Conservation (phyloP, 2,329 filamentous ascomycete genomes). For the Kalaharituber pfeilii region DNA sequence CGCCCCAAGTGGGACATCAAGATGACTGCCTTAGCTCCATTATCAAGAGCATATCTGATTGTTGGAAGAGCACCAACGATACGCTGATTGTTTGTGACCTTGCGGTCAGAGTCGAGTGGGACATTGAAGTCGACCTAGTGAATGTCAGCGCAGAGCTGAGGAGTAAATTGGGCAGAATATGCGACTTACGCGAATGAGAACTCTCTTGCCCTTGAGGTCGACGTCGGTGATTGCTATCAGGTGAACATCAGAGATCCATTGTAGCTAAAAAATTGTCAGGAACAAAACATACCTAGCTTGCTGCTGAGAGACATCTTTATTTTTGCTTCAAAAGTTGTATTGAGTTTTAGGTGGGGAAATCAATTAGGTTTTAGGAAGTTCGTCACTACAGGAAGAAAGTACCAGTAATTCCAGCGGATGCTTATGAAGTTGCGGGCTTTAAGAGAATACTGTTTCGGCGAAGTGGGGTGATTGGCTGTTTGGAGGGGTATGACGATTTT, state of each 20-base stretch:
- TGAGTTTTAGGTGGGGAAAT: not conserved
- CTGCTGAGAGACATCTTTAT: conserved; percentile 79
- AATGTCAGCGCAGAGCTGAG: not conserved
- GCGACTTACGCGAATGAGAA: conserved; percentile 75
- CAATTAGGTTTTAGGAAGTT: too few relatives aligned
- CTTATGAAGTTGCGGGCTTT: too few relatives aligned
- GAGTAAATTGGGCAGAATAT: not conserved
- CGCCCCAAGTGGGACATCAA: conserved; percentile 98
- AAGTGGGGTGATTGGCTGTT: not conserved
- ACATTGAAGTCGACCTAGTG: conserved; percentile 97
- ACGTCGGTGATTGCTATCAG: conserved; percentile 76
- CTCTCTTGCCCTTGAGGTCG: conserved; percentile 94
- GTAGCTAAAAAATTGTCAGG: too few relatives aligned
- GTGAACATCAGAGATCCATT: too few relatives aligned
- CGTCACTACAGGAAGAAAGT: not conserved
- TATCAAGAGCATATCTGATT: conserved; percentile 81
- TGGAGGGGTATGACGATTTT: not conserved
- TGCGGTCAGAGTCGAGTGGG: conserved; percentile 68
- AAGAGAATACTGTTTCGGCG: not conserved
- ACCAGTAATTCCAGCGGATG: not conserved
- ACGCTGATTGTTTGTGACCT: conserved; percentile 95
- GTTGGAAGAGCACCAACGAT: conserved; percentile 90
- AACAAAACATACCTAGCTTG: conserved; percentile 47
- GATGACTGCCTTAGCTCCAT: conserved; percentile 80
- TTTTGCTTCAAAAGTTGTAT: not conserved